Conservation (phyloP, 768 basidiomycete genomes). For the Coprinopsis cinerea region DNA sequence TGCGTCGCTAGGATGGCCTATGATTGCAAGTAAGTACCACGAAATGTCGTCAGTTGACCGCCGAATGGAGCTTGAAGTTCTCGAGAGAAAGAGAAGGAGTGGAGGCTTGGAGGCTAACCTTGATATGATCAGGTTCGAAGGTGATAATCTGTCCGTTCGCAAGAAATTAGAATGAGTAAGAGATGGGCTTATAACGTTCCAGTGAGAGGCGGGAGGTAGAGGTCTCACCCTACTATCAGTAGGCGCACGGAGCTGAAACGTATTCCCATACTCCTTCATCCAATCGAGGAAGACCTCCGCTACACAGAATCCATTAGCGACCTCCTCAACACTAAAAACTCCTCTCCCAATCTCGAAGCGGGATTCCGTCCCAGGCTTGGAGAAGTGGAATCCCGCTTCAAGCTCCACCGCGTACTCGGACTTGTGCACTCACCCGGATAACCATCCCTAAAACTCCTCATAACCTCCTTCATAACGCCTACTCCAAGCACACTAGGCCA, state of each 20-base stretch:
- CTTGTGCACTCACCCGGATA: too few species aligned
- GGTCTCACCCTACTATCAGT: constrained; percentile 26
- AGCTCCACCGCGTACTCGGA: too few species aligned
- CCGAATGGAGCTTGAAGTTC: not conserved
- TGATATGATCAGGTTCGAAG: constrained; percentile 42
- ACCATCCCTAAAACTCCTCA: too few species aligned
- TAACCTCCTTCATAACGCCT: too few species aligned
- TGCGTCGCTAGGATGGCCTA: constrained; percentile 43
- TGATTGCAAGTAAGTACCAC: not conserved
- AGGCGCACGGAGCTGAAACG: constrained; percentile 23
- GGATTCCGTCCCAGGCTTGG: too few species aligned
- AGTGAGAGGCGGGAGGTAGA: not conserved
- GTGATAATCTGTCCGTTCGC: constrained; percentile 29
- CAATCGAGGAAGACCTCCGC: constrained; percentile 23
- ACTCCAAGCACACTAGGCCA: too few species aligned
- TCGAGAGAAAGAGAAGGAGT: not conserved
- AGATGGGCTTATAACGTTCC: not conserved
- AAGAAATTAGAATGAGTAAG: not conserved
- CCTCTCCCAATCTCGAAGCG: too few species aligned
- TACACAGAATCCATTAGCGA: too few species aligned
- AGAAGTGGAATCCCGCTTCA: too few species aligned
- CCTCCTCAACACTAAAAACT: too few species aligned
- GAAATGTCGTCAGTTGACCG: not conserved
- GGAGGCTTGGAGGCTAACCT: constrained; percentile 19
- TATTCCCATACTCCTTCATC: constrained; percentile 26